Evolutionary conservation across 805 yeast species (phyloP), one percentile per base, ranked within the genome.

Genomic region (Candida methanosorbosa): DNA sequence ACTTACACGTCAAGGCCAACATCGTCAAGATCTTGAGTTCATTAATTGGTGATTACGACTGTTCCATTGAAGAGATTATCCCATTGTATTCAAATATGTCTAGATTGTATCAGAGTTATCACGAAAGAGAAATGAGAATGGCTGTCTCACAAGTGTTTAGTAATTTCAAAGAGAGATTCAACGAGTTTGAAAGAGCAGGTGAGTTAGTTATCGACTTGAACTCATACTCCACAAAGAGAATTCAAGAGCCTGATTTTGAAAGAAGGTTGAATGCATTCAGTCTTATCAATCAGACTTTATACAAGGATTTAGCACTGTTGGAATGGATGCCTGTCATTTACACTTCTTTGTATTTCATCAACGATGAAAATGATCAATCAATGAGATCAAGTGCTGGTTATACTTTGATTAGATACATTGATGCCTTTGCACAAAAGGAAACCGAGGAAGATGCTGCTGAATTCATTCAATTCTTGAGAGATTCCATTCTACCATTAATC

Each of bases 311-410:
- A 2, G 50, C 71, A 0, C 61, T 71, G 1, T 29, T 56, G 3
- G 85, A 85, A 46, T 92, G 97, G 97, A 43, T 72, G 9, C 96
- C 96, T 3, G 48, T 92, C 3, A 37, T 92, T 16, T 71, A 80
- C 52, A 73, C 77, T 35, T 66, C 77, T 38, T 63, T 92, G 27
- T 86, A 61, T 49, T 83, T 73, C 51, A 71, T 92, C 38, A 75
- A 76, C 37, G 94, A 85, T 47, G 77, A 76, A 25, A 78, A 75
- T 12, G 98, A 90, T 55, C 63, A 81, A 32, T 79, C 95, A 0
- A 61, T 90, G 38, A 70, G 97, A 56, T 70, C 83, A 1, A 84
- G 83, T 49, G 84, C 95, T 2, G 58, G 83, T 1, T 77, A 70
- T 43, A 59, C 76, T 1, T 52, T 90, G 38, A 68, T 66, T 37